Evolutionary conservation across 1,284 basidiomycete genomes (phyloP).

Genomic region (Dichomitus squalens): DNA sequence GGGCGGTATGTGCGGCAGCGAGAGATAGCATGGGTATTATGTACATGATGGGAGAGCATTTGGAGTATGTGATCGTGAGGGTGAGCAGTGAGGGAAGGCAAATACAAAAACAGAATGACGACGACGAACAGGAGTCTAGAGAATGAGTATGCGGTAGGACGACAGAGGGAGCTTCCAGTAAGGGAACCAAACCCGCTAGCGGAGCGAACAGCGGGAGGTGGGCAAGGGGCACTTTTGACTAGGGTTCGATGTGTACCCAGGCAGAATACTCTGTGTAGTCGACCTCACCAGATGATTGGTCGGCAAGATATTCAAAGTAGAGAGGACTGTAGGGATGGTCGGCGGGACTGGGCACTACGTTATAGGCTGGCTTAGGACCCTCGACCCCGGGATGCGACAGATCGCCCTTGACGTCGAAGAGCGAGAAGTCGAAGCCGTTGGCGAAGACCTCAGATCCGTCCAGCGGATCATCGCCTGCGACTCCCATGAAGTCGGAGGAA

Average conservation of each 20-base stretch:
- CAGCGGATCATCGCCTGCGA: not conserved
- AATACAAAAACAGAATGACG: no score
- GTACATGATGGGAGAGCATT: no score
- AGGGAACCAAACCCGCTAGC: not conserved
- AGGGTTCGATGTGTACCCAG: not conserved
- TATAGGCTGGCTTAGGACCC: not conserved
- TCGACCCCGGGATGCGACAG: not conserved
- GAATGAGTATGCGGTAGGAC: no score
- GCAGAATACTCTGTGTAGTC: not conserved
- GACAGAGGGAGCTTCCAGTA: no score
- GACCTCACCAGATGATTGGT: not conserved
- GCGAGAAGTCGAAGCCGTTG: not conserved
- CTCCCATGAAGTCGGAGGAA: constrained; percentile 9
- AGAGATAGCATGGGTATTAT: no score
- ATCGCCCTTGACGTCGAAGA: not conserved
- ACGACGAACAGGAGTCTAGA: no score
- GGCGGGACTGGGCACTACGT: not conserved
- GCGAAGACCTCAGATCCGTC: not conserved
- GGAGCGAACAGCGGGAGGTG: not conserved
- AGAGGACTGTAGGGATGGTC: not conserved
- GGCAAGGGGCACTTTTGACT: not conserved
- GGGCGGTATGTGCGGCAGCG: no score
- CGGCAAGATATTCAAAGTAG: constrained; percentile 3
- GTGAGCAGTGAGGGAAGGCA: no score
- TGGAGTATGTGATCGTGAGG: no score